Conservation (phyloP, 139 green algal genomes). For the Mesostigma viride region DNA sequence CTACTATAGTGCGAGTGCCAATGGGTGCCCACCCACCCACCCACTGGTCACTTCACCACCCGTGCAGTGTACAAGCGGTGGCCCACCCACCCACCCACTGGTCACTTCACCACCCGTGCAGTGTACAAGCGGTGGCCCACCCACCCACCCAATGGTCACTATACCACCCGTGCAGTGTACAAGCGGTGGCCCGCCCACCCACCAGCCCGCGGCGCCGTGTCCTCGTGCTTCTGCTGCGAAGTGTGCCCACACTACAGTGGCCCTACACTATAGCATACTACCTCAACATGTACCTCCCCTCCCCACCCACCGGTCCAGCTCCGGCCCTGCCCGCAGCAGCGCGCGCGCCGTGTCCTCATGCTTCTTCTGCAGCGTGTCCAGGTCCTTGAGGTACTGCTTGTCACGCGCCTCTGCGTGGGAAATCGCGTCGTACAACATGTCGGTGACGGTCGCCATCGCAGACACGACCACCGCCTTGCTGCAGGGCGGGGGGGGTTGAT, state of each 20-base stretch:
- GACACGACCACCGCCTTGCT: slow-evolving; percentile 33
- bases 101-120: too few species aligned
- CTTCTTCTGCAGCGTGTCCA: slow-evolving; percentile 76
- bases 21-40: too few species aligned
- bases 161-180: too few species aligned
- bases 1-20: too few species aligned
- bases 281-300: background rate
- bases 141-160: too few species aligned
- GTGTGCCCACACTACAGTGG: slow-evolving; percentile 17
- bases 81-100: too few species aligned
- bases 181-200: background rate
- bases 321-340: slow-evolving; percentile 49
- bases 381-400: slow-evolving; percentile 64
- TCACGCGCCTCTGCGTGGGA: slow-evolving; percentile 51
- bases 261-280: background rate
- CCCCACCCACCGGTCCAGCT: background rate
- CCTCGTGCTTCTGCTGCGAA: too few species aligned
- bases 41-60: too few species aligned
- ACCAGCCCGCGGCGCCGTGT: background rate
- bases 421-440: slow-evolving; percentile 86
- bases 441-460: slow-evolving; percentile 69
- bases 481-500: slow-evolving; percentile 42
- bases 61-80: too few species aligned
- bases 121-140: too few species aligned
- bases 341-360: slow-evolving; percentile 67